Base-by-base conservation (phyloP, 352 stramenopile genomes). In the Albugo laibachii region DNA sequence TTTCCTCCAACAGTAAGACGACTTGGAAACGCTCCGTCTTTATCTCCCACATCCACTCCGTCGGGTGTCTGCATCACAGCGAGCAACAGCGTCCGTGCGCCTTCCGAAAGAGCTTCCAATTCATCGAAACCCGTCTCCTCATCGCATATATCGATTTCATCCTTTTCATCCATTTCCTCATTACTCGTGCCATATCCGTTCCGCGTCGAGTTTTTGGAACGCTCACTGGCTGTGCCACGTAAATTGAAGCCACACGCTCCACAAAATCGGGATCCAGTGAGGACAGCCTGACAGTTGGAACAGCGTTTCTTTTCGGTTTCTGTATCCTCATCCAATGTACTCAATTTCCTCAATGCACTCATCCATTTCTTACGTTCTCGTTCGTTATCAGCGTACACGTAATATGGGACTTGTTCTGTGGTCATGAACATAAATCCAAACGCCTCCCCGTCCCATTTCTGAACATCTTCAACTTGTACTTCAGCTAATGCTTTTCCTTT, bases 391-490 rank as follows among this genome's bases (percentile, higher is more conserved):
- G 80, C 80, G 52, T 88, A 92, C 34, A 92, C 80, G 49, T 91
- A 92, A 58, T 91, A 92, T 31, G 80, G 80, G n/a, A 91, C 72
- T 48, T 87, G 75, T 38, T 92, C 80, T 34, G 57, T 82, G 14
- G 80, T 92, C 64, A 85, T 83, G 55, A 92, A 92, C 77, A 88
- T 91, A 53, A 92, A 92, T 2, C 77, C 77, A 48, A 86, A 87
- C 2, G 73, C 66, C 44, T 89, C 77, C 8, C 80, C 77, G 53
- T 91, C 80, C 77, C 77, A 92, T 24, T 66, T 71, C 41, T 84
- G 69, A 18, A 91, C 77, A 42, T 92, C 80, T 53, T 88, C 75
- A 18, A 92, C 74, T 13, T 71, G 52, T 0, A 91, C 77, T 55
- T 91, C 80, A 13, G 73, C 77, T 2, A 92, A 57, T 4, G 80